phyloP scores from a whole-genome alignment of 1,284 basidiomycete genomes.

The Coriolopsis trogii region DNA sequence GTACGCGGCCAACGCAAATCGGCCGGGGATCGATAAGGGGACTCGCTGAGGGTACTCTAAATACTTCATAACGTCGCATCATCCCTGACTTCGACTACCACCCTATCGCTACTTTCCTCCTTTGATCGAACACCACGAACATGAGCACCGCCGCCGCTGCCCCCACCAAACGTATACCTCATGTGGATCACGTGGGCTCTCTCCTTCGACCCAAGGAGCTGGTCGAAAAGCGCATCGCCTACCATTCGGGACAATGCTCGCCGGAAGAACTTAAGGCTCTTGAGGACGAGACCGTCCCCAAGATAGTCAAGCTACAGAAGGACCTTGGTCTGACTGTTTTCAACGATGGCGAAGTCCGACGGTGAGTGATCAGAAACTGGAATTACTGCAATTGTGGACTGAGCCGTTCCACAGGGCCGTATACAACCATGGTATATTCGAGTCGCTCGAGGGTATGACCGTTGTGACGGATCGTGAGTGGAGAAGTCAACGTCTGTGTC shows the following conservation, averaged over 20 bases:
- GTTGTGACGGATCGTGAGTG: conserved; percentile 52
- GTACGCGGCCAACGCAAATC: no score
- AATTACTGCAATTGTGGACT: not conserved
- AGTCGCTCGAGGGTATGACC: conserved; percentile 64
- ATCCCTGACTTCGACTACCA: not conserved
- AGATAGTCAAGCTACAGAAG: conserved; percentile 44
- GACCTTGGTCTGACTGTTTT: conserved; percentile 44
- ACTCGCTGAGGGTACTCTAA: no score
- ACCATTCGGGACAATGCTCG: conserved; percentile 37
- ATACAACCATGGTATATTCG: conserved; percentile 62
- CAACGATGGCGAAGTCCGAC: conserved; percentile 51
- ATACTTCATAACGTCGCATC: no score
- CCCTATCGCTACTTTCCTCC: no score
- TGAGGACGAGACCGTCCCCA: conserved; percentile 31
- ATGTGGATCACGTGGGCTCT: conserved; percentile 46
- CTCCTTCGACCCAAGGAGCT: conserved; percentile 47
- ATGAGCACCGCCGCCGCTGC: not conserved
- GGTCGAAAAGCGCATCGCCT: conserved; percentile 40
- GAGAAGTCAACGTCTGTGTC: not conserved
- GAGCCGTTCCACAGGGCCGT: conserved; percentile 39
- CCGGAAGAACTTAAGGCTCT: conserved; percentile 45
- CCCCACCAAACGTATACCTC: conserved; percentile 34
- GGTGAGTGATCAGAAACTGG: conserved; percentile 18
- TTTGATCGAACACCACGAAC: no score
- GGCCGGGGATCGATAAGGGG: no score